A percentile compares a stretch with the other conserved stretches of the same genome.
Evolutionary conservation across 2,329 filamentous ascomycete species (phyloP).

Genomic region (Blastomyces percursus): DNA sequence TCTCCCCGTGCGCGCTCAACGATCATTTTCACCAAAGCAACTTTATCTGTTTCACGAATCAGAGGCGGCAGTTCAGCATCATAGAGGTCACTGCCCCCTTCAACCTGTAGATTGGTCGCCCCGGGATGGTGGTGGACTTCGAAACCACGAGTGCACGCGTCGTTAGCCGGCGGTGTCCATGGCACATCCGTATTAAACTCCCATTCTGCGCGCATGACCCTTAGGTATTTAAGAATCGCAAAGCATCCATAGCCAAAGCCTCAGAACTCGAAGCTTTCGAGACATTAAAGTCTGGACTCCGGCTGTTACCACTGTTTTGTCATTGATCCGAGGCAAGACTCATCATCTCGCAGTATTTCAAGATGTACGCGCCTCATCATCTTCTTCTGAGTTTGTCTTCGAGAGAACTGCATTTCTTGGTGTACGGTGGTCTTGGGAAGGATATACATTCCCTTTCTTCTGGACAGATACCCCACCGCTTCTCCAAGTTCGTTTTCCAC

Average conservation of each 20-base stretch:
- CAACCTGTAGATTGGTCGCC: background rate
- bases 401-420: background rate
- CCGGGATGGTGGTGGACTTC: no score
- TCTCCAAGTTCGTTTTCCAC: background rate
- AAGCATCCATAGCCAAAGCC: background rate
- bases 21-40: conserved; percentile 1
- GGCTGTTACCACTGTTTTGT: background rate
- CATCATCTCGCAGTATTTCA: background rate
- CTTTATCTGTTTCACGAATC: conserved; percentile 4
- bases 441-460: background rate
- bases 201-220: background rate
- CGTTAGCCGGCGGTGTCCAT: background rate
- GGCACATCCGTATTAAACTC: background rate
- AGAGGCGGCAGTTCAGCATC: background rate
- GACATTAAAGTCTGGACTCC: background rate
- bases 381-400: background rate
- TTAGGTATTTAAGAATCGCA: background rate
- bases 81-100: background rate
- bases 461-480: background rate
- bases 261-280: background rate
- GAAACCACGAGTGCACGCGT: background rate
- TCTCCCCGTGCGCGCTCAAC: background rate
- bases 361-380: background rate
- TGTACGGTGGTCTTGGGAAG: background rate
- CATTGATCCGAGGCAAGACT: background rate